These are phyloP conservation scores for Neoboletus subvelutipes DNA, from an alignment of 768 basidiomycete genomes.

Conservation along the genomic window DNA sequence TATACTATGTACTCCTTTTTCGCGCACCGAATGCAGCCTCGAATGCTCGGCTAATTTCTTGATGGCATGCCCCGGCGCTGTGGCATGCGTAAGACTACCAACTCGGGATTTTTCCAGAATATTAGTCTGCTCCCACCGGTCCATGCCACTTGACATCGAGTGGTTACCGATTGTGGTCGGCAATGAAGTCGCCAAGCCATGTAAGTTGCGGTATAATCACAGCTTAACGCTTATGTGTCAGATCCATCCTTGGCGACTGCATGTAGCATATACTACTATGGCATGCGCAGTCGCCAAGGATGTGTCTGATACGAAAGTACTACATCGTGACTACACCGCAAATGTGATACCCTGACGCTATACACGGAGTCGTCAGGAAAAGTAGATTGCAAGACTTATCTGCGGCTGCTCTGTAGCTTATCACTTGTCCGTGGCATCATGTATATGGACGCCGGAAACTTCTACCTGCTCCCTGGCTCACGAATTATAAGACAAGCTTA, in stretches of 20 bases:
- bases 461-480: not conserved
- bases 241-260: not conserved
- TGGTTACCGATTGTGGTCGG: not conserved
- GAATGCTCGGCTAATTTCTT: not conserved
- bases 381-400: not conserved
- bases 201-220: not conserved
- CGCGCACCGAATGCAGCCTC: not conserved
- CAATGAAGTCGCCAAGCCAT: not conserved
- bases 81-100: not conserved
- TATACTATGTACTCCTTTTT: not conserved
- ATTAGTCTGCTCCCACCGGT: not conserved
- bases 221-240: not conserved
- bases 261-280: not conserved
- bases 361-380: not conserved
- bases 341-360: not conserved
- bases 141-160: not conserved
- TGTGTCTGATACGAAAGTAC: not conserved
- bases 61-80: not conserved
- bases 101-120: too few relatives aligned
- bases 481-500: not conserved
- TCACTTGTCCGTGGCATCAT: constrained; percentile 5
- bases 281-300: not conserved
- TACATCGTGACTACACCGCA: not conserved
- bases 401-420: not conserved
- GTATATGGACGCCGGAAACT: not conserved